Conservation (phyloP, 192 early-diverging fungal species). For the Geranomyces variabilis region DNA sequence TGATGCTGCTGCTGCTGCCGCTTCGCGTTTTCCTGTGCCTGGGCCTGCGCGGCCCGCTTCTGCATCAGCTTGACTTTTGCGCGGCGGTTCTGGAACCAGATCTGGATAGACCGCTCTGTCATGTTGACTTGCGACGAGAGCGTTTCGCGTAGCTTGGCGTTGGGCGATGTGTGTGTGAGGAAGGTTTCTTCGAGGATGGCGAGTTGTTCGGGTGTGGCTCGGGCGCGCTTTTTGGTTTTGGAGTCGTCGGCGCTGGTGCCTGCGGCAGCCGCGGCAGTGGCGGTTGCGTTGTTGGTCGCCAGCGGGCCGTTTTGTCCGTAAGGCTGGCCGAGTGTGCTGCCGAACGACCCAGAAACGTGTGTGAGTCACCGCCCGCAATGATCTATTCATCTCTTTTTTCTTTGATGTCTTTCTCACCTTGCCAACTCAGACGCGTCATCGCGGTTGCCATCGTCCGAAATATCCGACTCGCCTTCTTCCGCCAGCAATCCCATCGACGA, state of each 20-base stretch:
- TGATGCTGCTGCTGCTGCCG: not conserved
- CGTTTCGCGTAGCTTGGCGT: slow-evolving; percentile 65
- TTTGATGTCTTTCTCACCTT: too few relatives aligned
- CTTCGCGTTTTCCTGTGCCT: slow-evolving; percentile 12
- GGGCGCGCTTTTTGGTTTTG: slow-evolving; percentile 58
- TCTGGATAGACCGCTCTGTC: slow-evolving; percentile 64
- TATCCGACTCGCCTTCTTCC: too few relatives aligned
- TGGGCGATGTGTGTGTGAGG: slow-evolving; percentile 67
- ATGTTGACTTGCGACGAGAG: slow-evolving; percentile 69
- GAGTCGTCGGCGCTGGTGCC: not conserved
- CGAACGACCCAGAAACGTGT: too few relatives aligned
- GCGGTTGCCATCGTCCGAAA: too few relatives aligned
- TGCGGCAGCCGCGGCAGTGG: too few relatives aligned
- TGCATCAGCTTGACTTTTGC: slow-evolving; percentile 58
- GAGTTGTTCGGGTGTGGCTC: slow-evolving; percentile 81
- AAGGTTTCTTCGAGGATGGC: slow-evolving; percentile 80
- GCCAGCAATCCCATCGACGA: too few relatives aligned
- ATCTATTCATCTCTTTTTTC: too few relatives aligned
- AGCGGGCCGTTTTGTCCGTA: too few relatives aligned
- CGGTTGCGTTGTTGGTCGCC: too few relatives aligned
- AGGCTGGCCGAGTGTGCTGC: too few relatives aligned
- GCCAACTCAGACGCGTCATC: too few relatives aligned
- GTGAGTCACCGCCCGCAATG: too few relatives aligned
- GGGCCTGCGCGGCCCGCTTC: slow-evolving; percentile 19
- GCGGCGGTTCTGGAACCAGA: slow-evolving; percentile 86